These are phyloP conservation scores for Psilocybe mexicana DNA, from an alignment of 1,284 basidiomycete genomes.

Conservation along the genomic window DNA sequence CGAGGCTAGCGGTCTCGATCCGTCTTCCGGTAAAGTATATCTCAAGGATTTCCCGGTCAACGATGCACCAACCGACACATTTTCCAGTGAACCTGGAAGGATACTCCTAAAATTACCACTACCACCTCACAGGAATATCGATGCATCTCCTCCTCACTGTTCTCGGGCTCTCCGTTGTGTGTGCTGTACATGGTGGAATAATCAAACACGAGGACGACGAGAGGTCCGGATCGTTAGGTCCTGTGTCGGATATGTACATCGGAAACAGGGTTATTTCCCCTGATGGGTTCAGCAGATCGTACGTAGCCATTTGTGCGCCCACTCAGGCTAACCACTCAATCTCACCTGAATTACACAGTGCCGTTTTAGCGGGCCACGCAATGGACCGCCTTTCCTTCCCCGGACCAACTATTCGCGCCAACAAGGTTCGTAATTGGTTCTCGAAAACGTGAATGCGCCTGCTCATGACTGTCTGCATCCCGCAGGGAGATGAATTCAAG, in stretches of 20 bases:
- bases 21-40: too few relatives aligned
- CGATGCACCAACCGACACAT: too few relatives aligned
- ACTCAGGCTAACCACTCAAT: neutral
- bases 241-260: neutral
- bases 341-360: neutral
- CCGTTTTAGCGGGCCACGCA: slow-evolving; percentile 16
- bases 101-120: too few relatives aligned
- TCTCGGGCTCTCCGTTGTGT: neutral
- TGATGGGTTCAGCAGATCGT: slow-evolving; percentile 28
- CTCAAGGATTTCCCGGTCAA: too few relatives aligned
- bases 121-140: too few relatives aligned
- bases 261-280: slow-evolving; percentile 19
- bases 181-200: neutral
- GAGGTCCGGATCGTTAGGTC: neutral
- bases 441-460: too few relatives aligned
- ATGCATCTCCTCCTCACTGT: too few relatives aligned
- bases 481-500: slow-evolving; percentile 25
- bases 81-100: too few relatives aligned
- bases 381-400: slow-evolving; percentile 12
- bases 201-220: neutral
- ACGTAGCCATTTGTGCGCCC: neutral
- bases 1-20: too few relatives aligned
- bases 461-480: neutral
- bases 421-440: slow-evolving; percentile 6
- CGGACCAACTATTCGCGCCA: slow-evolving; percentile 17